phyloP scores from a whole-genome alignment of 2,329 filamentous ascomycete genomes.

The Chrysoporthe cubensis region DNA sequence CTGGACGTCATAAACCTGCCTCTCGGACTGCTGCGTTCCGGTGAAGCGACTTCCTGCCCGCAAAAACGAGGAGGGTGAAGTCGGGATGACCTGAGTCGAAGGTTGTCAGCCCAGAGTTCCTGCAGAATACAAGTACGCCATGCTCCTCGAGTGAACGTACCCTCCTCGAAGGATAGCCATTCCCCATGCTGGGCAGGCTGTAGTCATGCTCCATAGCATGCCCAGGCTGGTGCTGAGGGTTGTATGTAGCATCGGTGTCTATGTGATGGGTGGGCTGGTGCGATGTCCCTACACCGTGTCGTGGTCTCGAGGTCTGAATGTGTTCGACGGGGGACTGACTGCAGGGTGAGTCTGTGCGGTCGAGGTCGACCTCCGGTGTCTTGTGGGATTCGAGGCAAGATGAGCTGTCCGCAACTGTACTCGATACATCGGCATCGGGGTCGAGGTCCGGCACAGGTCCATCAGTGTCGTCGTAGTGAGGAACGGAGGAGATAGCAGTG shows the following conservation, averaged over 20 bases:
- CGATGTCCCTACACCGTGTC: slow-evolving; percentile 27
- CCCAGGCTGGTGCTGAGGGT: slow-evolving; percentile 20
- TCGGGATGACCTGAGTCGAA: slow-evolving; percentile 67
- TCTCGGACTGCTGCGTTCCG: slow-evolving; percentile 91
- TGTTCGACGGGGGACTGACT: slow-evolving; percentile 10
- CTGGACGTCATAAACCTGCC: slow-evolving; percentile 91
- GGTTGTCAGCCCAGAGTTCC: slow-evolving; percentile 5
- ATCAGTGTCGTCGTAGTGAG: slow-evolving; percentile 36
- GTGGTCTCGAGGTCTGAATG: slow-evolving; percentile 15
- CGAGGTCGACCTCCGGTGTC: slow-evolving; percentile 21
- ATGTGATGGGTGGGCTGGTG: not conserved
- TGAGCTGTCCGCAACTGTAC: slow-evolving; percentile 1
- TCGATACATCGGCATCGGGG: slow-evolving; percentile 12
- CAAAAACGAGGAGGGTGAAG: slow-evolving; percentile 83
- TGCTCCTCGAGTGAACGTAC: slow-evolving; percentile 44
- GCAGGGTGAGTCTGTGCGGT: slow-evolving; percentile 19
- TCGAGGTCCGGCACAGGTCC: slow-evolving; percentile 19
- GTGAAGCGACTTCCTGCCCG: slow-evolving; percentile 85
- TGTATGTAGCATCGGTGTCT: slow-evolving; percentile 16
- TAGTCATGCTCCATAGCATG: slow-evolving; percentile 37
- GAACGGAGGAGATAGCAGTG: slow-evolving; percentile 49
- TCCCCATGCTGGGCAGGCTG: slow-evolving; percentile 51
- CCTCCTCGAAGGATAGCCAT: slow-evolving; percentile 58
- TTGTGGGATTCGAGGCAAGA: slow-evolving; percentile 10
- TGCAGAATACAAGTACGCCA: not conserved